Evolutionary conservation across 768 basidiomycete genomes (phyloP).

Genomic region (Royoungia palumana): DNA sequence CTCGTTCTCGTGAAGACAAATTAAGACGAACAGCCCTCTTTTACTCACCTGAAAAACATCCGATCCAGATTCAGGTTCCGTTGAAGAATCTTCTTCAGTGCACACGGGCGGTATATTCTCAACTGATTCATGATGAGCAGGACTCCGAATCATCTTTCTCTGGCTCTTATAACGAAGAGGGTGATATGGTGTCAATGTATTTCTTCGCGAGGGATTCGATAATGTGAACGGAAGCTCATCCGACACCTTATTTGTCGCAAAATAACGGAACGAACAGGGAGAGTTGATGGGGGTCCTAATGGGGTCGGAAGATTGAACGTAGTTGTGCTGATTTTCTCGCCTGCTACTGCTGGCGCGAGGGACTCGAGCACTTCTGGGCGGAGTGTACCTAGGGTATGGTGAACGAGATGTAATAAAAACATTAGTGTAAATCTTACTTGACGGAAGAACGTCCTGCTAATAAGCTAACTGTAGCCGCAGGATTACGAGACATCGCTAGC

Average conservation of each 20-base stretch:
- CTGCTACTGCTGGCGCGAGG: neutral
- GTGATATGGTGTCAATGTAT: neutral
- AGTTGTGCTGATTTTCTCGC: slow-evolving; percentile 1
- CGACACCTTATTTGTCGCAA: slow-evolving; percentile 1
- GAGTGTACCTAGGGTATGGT: slow-evolving; percentile 7
- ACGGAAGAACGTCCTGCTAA: neutral
- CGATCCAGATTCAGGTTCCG: slow-evolving; percentile 31
- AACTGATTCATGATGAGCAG: slow-evolving; percentile 1
- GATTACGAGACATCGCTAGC: slow-evolving; percentile 5
- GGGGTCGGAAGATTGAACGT: slow-evolving; percentile 1
- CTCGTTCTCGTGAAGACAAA: neutral
- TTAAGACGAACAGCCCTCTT: neutral
- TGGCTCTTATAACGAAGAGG: slow-evolving; percentile 6
- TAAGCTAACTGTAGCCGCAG: neutral
- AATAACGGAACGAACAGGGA: neutral
- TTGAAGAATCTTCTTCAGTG: slow-evolving; percentile 29
- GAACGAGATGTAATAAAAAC: neutral
- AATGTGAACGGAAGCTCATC: neutral
- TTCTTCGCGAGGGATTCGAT: neutral
- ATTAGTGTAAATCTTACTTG: slow-evolving; percentile 15
- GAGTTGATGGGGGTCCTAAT: slow-evolving; percentile 2
- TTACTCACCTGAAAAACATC: slow-evolving; percentile 11
- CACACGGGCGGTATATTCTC: slow-evolving; percentile 2
- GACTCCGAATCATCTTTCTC: neutral
- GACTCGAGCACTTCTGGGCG: neutral